Evolutionary conservation across 768 basidiomycete genomes (phyloP), one percentile per base, ranked within the genome.

Genomic region (Crucibulum laeve): DNA sequence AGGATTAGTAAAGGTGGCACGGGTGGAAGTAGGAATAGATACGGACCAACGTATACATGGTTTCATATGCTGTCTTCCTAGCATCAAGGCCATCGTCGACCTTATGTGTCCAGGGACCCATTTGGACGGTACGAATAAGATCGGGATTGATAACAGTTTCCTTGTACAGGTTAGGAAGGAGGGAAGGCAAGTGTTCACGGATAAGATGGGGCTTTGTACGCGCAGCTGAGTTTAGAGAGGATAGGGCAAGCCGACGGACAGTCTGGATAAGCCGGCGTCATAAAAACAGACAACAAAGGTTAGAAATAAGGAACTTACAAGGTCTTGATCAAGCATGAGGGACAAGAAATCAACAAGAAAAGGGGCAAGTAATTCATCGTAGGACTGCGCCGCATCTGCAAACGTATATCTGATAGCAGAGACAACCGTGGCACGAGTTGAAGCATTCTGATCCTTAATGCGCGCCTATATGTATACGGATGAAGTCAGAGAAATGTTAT

Each of bases 71-170:
- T 0, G 91, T 94, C 74, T 97, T 98, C 46, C 96, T 82, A 17
- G 93, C 84, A 50, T 98, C 95, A 30, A 98, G 73, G 38, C 96
- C 96, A 51, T 98, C 94, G 54, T 99, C 96, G 41, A 96, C 91
- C 60, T 89, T 92, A 66, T 95, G 91, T 21, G 86, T 89, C 92
- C 92, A 96, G 2, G 93, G 92, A 17, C 93, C 92, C 93, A 96
- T 96, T 58, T 92, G 90, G 10, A 96, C 92, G 1, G 87, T 90
- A 23, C 88, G 82, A 56, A 95, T 84, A 46, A 93, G 80, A 1
- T 83, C 75, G 2, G 78, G 73, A 49, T 90, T 91, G 58, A 93
- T 67, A 26, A 74, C 58, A 0, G 94, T 96, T 67, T 97, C 91
- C 26, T 79, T 73, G 65, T 96, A 97, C 21, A 99, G 69, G 44